A percentile compares a stretch with the other conserved stretches of the same genome.
These are phyloP conservation scores for Acidomyces sp. DNA, from an alignment of 495 filamentous ascomycete species.

Conservation along the genomic window DNA sequence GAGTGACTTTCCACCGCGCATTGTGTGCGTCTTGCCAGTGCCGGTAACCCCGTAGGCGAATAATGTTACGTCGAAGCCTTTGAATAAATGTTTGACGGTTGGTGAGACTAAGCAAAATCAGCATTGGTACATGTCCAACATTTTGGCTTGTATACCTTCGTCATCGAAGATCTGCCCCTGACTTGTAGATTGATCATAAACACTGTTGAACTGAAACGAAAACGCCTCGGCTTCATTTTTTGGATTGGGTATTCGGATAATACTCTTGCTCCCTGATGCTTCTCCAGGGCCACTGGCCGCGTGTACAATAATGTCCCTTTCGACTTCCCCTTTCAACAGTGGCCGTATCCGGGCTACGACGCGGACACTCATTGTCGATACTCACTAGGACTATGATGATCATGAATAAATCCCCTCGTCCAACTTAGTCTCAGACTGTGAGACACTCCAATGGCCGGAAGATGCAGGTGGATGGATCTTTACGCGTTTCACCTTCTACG, in stretches of 20 bases:
- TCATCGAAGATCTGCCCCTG: slow-evolving; percentile 80
- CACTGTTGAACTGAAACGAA: slow-evolving; percentile 87
- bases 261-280: slow-evolving; percentile 44
- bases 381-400: no score
- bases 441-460: no score
- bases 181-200: slow-evolving; percentile 65
- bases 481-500: no score
- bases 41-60: slow-evolving; percentile 96
- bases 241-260: slow-evolving; percentile 85
- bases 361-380: slow-evolving; percentile 57
- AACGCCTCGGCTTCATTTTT: slow-evolving; percentile 86
- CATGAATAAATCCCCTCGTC: no score
- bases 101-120: slow-evolving; percentile 42
- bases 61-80: slow-evolving; percentile 82
- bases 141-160: slow-evolving; percentile 49
- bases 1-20: slow-evolving; percentile 84
- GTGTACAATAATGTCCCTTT: slow-evolving; percentile 71
- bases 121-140: not conserved
- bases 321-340: slow-evolving; percentile 66
- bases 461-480: no score
- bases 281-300: slow-evolving; percentile 28
- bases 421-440: no score
- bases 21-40: slow-evolving; percentile 95
- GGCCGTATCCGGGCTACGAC: slow-evolving; percentile 86
- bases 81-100: slow-evolving; percentile 81